phyloP scores from a whole-genome alignment of 495 filamentous ascomycete species.

The Xylaria grammica region DNA sequence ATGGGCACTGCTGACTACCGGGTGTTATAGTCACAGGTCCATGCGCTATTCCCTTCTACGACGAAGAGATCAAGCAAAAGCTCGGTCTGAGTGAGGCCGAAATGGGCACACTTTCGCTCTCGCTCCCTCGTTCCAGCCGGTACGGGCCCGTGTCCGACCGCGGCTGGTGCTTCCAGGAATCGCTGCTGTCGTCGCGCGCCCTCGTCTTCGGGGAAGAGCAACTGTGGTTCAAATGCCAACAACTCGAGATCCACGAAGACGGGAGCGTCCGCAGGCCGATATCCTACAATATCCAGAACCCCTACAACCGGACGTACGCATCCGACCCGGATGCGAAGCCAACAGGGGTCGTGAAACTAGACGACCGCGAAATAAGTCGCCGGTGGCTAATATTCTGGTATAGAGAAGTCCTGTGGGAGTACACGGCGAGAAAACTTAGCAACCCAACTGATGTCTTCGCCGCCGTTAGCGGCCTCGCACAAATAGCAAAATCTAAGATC shows the following conservation, averaged over 20 bases:
- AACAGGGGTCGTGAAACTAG: constrained; percentile 15
- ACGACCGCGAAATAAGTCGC: constrained; percentile 23
- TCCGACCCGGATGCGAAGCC: no score
- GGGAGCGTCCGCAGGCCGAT: no score
- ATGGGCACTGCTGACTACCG: no score
- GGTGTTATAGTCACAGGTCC: neutral
- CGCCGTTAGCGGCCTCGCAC: constrained; percentile 3
- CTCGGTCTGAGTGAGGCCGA: neutral
- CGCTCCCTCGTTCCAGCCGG: neutral
- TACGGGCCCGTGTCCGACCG: neutral
- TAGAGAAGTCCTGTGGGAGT: neutral
- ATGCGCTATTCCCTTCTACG: neutral
- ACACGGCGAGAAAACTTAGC: neutral
- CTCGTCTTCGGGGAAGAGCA: neutral
- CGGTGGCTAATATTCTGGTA: neutral
- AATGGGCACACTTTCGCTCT: neutral
- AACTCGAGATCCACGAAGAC: neutral
- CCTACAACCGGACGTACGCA: no score
- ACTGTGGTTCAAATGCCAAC: neutral
- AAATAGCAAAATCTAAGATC: neutral
- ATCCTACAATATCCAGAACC: no score
- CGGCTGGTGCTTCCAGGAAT: constrained; percentile 16
- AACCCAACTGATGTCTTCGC: neutral
- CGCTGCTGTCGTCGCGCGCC: neutral
- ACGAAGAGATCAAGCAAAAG: neutral